Percentiles rank a stretch among this genome's conserved stretches.
phyloP scores from a whole-genome alignment of 148 eudicot species.

The Silene uniflora region DNA sequence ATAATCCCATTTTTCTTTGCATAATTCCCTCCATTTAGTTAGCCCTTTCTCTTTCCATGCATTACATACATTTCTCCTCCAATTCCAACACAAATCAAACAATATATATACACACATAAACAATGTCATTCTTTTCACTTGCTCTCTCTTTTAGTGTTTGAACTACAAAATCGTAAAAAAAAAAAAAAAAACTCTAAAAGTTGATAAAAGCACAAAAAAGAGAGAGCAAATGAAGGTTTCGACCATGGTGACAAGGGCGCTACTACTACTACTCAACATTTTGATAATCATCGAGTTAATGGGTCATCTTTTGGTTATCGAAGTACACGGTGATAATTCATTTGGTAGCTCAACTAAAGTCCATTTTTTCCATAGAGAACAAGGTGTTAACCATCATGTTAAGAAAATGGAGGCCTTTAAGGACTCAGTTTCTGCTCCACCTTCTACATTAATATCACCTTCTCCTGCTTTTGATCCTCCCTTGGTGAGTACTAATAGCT shows the following conservation, averaged over 20 bases:
- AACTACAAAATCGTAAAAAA: not conserved
- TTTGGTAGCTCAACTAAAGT: not conserved
- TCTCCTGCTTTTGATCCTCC: conserved; percentile 22
- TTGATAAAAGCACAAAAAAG: too few species aligned
- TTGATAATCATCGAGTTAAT: conserved; percentile 18
- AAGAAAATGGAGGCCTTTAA: conserved; percentile 24
- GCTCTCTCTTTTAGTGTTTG: conserved; percentile 5
- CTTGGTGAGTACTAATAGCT: conserved; percentile 18
- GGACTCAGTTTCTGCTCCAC: conserved; percentile 20
- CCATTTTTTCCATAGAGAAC: not conserved
- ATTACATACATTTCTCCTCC: conserved; percentile 19
- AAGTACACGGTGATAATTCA: conserved; percentile 20
- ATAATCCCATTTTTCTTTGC: conserved; percentile 20
- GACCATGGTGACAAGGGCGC: conserved; percentile 16
- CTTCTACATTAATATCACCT: conserved; percentile 26
- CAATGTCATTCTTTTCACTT: conserved; percentile 5
- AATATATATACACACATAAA: conserved; percentile 6
- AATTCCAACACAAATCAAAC: not conserved
- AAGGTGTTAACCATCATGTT: not conserved
- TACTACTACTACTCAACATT: conserved; percentile 18
- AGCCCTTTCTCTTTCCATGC: conserved; percentile 39
- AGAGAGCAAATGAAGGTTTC: conserved; percentile 14
- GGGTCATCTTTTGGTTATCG: conserved; percentile 22
- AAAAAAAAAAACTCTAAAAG: not conserved
- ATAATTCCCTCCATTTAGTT: conserved; percentile 24